Percentiles rank a stretch among this genome's conserved stretches.
Conservation (phyloP, 2,329 filamentous ascomycete species). For the Thelonectria olida region DNA sequence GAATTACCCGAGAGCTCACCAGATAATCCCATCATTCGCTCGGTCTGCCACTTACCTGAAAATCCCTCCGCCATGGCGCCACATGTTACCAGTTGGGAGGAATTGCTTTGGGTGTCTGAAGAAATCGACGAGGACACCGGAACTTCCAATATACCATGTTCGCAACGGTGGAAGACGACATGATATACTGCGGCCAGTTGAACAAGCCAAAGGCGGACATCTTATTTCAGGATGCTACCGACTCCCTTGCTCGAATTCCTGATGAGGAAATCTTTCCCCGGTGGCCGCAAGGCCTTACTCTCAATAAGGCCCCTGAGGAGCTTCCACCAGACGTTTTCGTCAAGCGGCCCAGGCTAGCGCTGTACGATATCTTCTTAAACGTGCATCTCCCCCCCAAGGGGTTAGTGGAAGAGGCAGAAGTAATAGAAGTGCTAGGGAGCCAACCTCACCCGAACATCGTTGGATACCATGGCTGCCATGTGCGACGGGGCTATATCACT, state of each 20-base stretch:
- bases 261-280: constrained; percentile 19
- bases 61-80: constrained; percentile 8
- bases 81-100: constrained; percentile 13
- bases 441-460: constrained; percentile 42
- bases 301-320: constrained; percentile 9
- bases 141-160: constrained; percentile 36
- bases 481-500: constrained; percentile 36
- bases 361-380: constrained; percentile 22
- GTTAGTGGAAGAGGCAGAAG: constrained; percentile 29
- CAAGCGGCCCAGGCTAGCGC: constrained; percentile 22
- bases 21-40: too few relatives aligned
- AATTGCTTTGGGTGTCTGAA: constrained; percentile 25
- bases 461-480: constrained; percentile 40
- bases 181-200: constrained; percentile 27
- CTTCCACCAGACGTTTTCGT: constrained; percentile 14
- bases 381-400: constrained; percentile 17
- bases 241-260: constrained; percentile 15
- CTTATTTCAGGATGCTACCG: constrained; percentile 14
- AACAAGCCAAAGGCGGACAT: constrained; percentile 21
- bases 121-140: constrained; percentile 21
- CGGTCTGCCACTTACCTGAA: too few relatives aligned
- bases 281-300: constrained; percentile 15
- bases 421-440: constrained; percentile 26
- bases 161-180: constrained; percentile 32
- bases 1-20: too few relatives aligned